Percentiles rank a stretch among this genome's conserved stretches.
Evolutionary conservation across 2,329 filamentous ascomycete genomes (phyloP).

Genomic region (Chaetomiaceae sp.): DNA sequence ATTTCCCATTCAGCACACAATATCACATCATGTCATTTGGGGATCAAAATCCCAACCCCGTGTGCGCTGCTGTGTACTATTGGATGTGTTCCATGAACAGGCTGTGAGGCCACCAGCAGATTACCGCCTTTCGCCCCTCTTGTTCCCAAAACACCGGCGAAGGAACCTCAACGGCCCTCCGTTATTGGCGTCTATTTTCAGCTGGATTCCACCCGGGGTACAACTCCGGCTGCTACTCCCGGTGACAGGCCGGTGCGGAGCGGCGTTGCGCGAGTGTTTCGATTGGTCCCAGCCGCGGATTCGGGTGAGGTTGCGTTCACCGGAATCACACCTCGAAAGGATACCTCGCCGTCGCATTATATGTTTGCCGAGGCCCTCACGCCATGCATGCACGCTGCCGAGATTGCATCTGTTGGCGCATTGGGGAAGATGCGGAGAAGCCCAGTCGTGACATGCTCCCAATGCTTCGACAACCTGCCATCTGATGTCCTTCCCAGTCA

Average conservation of each 20-base stretch:
- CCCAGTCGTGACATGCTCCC: not conserved
- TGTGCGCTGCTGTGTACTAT: no score
- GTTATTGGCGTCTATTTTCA: constrained; percentile 24
- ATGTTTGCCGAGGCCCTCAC: constrained; percentile 8
- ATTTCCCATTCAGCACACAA: not conserved
- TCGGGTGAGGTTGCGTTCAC: constrained; percentile 3
- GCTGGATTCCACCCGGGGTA: constrained; percentile 8
- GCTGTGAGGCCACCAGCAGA: not conserved
- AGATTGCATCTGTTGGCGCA: constrained; percentile 14
- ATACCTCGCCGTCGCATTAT: constrained; percentile 1
- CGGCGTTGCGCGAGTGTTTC: constrained; percentile 11
- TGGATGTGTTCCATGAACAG: not conserved
- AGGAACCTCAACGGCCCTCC: not conserved
- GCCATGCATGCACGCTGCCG: constrained; percentile 16
- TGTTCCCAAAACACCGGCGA: not conserved
- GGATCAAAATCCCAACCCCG: no score
- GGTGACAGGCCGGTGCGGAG: constrained; percentile 16
- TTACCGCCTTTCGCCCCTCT: not conserved
- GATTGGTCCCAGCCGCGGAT: constrained; percentile 10
- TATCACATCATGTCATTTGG: not conserved
- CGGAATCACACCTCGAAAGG: not conserved
- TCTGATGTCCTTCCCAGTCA: not conserved
- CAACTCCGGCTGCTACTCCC: constrained; percentile 10
- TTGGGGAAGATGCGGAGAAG: constrained; percentile 5
- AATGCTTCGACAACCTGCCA: not conserved